phyloP scores from a whole-genome alignment of 2,329 filamentous ascomycete species.

The Fusarium hostae region DNA sequence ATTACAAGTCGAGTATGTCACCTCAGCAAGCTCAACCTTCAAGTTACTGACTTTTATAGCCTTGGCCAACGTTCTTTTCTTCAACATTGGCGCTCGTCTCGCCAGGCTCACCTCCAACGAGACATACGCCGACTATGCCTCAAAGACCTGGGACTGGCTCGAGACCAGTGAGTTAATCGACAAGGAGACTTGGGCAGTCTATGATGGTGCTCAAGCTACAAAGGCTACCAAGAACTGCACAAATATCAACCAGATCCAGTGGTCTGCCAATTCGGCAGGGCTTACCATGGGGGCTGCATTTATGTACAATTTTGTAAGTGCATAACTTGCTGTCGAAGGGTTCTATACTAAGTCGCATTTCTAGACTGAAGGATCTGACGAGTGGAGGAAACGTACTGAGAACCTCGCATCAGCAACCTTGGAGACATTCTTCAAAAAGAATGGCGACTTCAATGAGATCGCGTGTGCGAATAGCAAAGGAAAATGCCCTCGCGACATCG shows the following conservation, averaged over 20 bases:
- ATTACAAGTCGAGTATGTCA: constrained; percentile 73
- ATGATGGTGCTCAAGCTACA: constrained; percentile 68
- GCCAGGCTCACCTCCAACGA: constrained; percentile 74
- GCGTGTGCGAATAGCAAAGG: constrained; percentile 66
- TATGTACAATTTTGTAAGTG: constrained; percentile 71
- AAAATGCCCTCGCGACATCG: constrained; percentile 75
- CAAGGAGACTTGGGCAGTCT: constrained; percentile 68
- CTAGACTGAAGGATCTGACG: constrained; percentile 14
- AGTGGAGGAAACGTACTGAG: constrained; percentile 67
- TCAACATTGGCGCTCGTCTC: constrained; percentile 74
- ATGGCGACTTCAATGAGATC: constrained; percentile 70
- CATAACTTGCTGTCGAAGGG: background rate
- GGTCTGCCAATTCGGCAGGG: constrained; percentile 72
- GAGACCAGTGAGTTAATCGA: constrained; percentile 66
- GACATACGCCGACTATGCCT: constrained; percentile 72
- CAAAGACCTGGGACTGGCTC: constrained; percentile 71
- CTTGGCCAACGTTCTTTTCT: constrained; percentile 70
- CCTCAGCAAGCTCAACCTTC: fast-evolving
- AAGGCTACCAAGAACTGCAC: constrained; percentile 68
- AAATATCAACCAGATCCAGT: constrained; percentile 68
- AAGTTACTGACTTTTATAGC: constrained; percentile 46
- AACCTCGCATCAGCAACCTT: constrained; percentile 63
- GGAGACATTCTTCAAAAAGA: constrained; percentile 60
- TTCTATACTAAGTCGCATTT: background rate
- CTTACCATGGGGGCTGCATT: constrained; percentile 71